Evolutionary conservation across 805 yeast genomes (phyloP), one percentile per base, ranked within the genome.

Genomic region (Yarrowia sp.): DNA sequence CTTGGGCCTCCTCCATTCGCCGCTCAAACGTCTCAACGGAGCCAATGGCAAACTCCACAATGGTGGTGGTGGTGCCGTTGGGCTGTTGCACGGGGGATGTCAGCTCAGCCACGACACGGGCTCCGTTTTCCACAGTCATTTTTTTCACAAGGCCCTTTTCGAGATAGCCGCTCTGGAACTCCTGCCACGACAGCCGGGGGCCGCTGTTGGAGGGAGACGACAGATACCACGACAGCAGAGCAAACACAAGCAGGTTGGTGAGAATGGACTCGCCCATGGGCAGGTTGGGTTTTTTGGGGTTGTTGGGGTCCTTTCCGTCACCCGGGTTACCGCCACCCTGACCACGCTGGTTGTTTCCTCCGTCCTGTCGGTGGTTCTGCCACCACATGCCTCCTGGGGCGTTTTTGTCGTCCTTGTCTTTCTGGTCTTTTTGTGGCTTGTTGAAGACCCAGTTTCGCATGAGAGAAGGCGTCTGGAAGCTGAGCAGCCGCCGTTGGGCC

Each of bases 21-120:
- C 84, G 85, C 75, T 95, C 99, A 76, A 95, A 95, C 33, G 85
- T 80, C 62, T 92, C 98, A 22, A 92, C 85, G 1, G 96, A 88
- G 10, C 99, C 99, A 71, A 95, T 90, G 14, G 85, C 83, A 79
- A 95, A 95, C 69, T 76, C 82, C 58, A 79, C 81, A 24, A 75
- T 76, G 28, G 38, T 21, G 17, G 41, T 17, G 6, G 72, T 71
- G 6, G 79, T 78, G n/a, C 78, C 75, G 65, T 80, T 80, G n/a
- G 88, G 89, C 64, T 79, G 80, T 14, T 83, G 86, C 69, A 82
- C 85, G 33, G 68, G 64, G 46, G 69, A 69, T 32, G 68, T 66
- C 66, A 90, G 78, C 19, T 84, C 85, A 2, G 93, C 89, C 63
- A 87, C 82, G 8, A 91, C 99, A 54, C 82, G 81, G 12, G 84